Base-by-base conservation (phyloP, 192 early-diverging fungal species). In the Backusella morwellensis region DNA sequence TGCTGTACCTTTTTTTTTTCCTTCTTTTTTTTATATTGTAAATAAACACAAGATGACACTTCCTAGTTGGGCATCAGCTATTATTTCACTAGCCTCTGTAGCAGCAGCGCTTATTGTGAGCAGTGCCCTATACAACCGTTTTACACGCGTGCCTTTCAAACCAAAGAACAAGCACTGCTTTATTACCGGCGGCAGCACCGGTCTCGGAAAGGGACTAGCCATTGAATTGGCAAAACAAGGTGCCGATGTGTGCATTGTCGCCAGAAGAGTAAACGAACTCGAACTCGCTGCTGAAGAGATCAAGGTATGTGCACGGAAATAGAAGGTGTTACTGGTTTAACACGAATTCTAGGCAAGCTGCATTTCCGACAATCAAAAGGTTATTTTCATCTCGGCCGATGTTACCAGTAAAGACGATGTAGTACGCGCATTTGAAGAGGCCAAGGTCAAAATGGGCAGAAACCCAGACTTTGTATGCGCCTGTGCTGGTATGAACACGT, bases 181-280 rank as follows among this genome's bases (percentile, higher is more conserved):
- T 72, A 85, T 95, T 68, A 92, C 93, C 0, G 93, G 93, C 68
- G 92, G 91, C 73, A 93, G 92, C 78, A 84, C 87, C n/a, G 93
- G 93, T 0, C 84, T 93, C 12, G 92, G 92, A 59, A 87, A 90
- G 80, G 86, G 79, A 21, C 67, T 93, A 0, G 91, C 91, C n/a
- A 78, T 87, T 35, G 85, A 91, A 38, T 78, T 93, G 44, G 91
- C 86, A 1, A 88, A 89, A 23, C 85, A 85, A 36, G 92, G 93
- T 12, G 93, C 93, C 0, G 85, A 92, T 75, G 88, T 93, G 1
- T 90, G 90, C 0, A 93, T 93, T 75, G 86, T 92, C 1, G 93
- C 92, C 7, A 80, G 87, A 35, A 84, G 85, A 40, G 75, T 76
- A 36, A 70, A 50, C 0, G 78, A 84, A 34, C 81, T 91, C 6